Conservation (phyloP, 2,329 filamentous ascomycete species). For the Clarireedia monteithiana region DNA sequence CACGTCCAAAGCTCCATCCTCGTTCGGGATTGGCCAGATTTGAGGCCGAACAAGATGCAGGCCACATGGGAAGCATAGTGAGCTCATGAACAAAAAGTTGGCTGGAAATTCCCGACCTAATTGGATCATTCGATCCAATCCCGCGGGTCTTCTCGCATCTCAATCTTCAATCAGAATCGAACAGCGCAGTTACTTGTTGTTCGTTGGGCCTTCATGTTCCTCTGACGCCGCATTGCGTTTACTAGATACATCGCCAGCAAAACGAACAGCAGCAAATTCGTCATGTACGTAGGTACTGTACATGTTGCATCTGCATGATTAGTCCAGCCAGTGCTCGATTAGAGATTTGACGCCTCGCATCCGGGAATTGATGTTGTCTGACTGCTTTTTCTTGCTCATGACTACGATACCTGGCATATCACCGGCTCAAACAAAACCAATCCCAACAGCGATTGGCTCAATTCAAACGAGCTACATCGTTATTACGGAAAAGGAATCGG, state of each 20-base stretch:
- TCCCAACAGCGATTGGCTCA: constrained; percentile 1
- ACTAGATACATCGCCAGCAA: constrained; percentile 10
- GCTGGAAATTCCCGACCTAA: not conserved
- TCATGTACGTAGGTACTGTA: not conserved
- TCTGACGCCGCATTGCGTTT: constrained; percentile 11
- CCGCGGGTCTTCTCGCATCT: constrained; percentile 5
- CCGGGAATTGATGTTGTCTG: not conserved
- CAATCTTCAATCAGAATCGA: constrained; percentile 11
- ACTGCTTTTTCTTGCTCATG: not conserved
- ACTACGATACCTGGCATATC: not conserved
- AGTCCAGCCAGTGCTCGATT: constrained; percentile 1
- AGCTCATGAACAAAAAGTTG: constrained; percentile 8
- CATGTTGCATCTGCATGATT: constrained; percentile 3
- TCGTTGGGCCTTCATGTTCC: constrained; percentile 10
- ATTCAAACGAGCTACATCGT: constrained; percentile 1
- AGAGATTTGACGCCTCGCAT: not conserved
- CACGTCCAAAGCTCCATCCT: not conserved
- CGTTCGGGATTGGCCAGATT: constrained; percentile 3
- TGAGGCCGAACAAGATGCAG: constrained; percentile 1
- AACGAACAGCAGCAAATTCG: constrained; percentile 4
- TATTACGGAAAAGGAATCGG: not conserved
- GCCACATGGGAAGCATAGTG: constrained; percentile 3
- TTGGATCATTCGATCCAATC: constrained; percentile 5
- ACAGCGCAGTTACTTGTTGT: constrained; percentile 10
- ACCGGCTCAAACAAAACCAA: not conserved